These are phyloP conservation scores for Bryoerythrophyllum caledonicum DNA, from an alignment of 225 moss, liverwort and hornwort genomes.

Conservation along the genomic window DNA sequence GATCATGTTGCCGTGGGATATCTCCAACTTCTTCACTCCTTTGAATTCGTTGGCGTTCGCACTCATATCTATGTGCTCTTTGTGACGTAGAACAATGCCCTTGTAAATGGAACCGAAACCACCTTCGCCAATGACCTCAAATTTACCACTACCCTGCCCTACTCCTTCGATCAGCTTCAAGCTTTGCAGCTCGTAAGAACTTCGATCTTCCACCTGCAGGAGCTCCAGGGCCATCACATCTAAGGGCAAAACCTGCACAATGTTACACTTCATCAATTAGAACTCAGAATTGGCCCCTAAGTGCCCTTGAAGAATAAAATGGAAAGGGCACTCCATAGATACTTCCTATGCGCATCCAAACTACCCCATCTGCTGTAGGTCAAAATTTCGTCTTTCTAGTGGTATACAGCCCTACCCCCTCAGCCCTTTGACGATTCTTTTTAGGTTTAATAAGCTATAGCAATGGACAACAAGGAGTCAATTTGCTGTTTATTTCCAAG, in stretches of 20 bases:
- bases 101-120: conserved; percentile 18
- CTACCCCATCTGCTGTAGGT: too few relatives aligned
- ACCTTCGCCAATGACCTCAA: conserved; percentile 13
- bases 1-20: too few relatives aligned
- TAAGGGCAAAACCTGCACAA: conserved; percentile 18
- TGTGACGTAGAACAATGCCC: conserved; percentile 4
- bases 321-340: neutral
- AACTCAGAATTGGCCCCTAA: neutral
- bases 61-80: neutral
- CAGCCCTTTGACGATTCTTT: neutral
- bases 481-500: neutral
- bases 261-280: neutral
- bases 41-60: neutral
- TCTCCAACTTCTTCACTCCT: too few relatives aligned
- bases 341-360: neutral
- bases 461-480: neutral
- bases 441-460: neutral
- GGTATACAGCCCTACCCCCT: too few relatives aligned
- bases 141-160: neutral
- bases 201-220: conserved; percentile 10
- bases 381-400: too few relatives aligned
- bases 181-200: conserved; percentile 23
- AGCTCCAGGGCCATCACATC: conserved; percentile 12
- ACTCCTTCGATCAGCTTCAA: conserved; percentile 10
- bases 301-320: neutral